Conservation (phyloP, 768 basidiomycete genomes). For the Auriscalpium vulgare region DNA sequence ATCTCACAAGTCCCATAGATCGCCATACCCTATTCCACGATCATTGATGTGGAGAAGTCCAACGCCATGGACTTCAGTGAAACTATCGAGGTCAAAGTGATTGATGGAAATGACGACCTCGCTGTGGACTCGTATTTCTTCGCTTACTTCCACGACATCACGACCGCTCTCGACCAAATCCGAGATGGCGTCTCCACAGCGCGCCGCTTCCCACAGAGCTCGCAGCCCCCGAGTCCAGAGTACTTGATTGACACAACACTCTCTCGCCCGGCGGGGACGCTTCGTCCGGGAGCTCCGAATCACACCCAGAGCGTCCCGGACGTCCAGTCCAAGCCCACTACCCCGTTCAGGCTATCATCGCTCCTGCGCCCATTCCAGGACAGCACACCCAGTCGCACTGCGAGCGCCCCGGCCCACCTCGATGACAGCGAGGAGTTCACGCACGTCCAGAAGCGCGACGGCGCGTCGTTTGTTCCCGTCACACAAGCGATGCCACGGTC, state of each 20-base stretch:
- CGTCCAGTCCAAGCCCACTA: constrained; percentile 19
- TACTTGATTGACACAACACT: constrained; percentile 54
- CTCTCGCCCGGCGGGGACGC: constrained; percentile 4
- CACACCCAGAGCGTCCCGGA: constrained; percentile 19
- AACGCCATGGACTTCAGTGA: constrained; percentile 93
- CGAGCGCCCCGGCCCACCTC: constrained; percentile 25
- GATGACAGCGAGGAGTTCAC: constrained; percentile 58
- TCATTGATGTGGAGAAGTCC: constrained; percentile 84
- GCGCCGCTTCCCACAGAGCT: constrained; percentile 31
- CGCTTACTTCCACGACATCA: constrained; percentile 84
- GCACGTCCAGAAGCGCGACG: constrained; percentile 48
- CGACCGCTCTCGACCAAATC: constrained; percentile 72
- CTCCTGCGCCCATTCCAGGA: constrained; percentile 67
- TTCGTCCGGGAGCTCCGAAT: constrained; percentile 2
- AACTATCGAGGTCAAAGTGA: constrained; percentile 89
- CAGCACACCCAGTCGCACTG: constrained; percentile 27
- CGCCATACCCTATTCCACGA: constrained; percentile 86
- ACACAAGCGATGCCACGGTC: constrained; percentile 1
- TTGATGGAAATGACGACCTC: constrained; percentile 73
- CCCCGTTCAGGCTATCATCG: constrained; percentile 53
- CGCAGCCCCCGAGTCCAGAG: constrained; percentile 11
- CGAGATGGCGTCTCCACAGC: constrained; percentile 58
- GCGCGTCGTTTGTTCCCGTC: constrained; percentile 42
- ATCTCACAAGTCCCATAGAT: constrained; percentile 41
- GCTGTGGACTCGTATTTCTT: constrained; percentile 88